Conservation (phyloP, 2,329 filamentous ascomycete species). For the Shiraia sp. region DNA sequence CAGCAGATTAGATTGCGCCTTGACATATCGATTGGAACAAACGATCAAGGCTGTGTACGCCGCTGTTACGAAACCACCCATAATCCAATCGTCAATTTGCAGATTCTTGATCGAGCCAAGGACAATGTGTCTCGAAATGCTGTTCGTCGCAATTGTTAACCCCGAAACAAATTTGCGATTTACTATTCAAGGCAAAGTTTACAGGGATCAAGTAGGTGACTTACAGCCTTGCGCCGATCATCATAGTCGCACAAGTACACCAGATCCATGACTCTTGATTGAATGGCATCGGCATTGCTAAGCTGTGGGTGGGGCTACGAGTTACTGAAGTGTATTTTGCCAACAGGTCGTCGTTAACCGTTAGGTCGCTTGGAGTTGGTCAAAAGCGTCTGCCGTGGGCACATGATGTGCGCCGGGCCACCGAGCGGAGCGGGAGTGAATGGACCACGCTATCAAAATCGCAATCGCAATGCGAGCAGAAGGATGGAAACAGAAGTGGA, state of each 20-base stretch:
- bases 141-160: conserved; percentile 18
- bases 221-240: conserved; percentile 50
- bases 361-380: conserved; percentile 15
- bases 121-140: conserved; percentile 50
- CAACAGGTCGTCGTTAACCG: conserved; percentile 11
- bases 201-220: conserved; percentile 13
- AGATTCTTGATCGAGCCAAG: conserved; percentile 54
- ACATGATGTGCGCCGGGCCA: conserved; percentile 20
- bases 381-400: conserved; percentile 14
- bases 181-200: conserved; percentile 3
- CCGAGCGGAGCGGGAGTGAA: background rate
- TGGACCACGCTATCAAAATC: too few relatives aligned
- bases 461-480: background rate
- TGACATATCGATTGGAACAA: conserved; percentile 50
- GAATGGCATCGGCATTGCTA: conserved; percentile 30
- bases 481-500: too few relatives aligned
- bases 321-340: conserved; percentile 2
- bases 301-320: conserved; percentile 3
- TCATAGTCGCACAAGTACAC: conserved; percentile 47
- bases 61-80: conserved; percentile 54
- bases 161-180: background rate
- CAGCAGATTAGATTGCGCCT: conserved; percentile 50
- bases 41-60: conserved; percentile 56
- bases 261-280: conserved; percentile 53
- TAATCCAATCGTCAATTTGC: conserved; percentile 62